phyloP scores from a whole-genome alignment of 106 monocot genomes.

The Dendrobium nobile region DNA sequence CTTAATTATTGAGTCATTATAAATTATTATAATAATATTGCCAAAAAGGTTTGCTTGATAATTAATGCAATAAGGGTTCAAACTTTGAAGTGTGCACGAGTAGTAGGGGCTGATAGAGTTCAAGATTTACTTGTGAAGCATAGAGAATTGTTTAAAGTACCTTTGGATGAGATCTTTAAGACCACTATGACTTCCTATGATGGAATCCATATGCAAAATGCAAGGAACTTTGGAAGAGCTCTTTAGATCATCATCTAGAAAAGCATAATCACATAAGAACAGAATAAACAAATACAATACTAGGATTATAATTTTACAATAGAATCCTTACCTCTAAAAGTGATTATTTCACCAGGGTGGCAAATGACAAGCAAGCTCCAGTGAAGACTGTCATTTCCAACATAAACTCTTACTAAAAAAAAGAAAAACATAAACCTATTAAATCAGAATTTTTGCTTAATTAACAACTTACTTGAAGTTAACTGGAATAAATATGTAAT shows the following conservation, averaged over 20 bases:
- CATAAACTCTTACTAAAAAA: background rate
- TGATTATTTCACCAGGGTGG: slow-evolving; percentile 78
- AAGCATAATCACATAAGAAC: slow-evolving; percentile 10
- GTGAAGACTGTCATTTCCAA: slow-evolving; percentile 57
- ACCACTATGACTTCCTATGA: slow-evolving; percentile 80
- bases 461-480: slow-evolving; percentile 73
- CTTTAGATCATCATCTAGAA: slow-evolving; percentile 39
- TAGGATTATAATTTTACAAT: background rate
- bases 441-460: background rate
- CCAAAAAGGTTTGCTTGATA: background rate
- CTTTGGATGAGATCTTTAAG: slow-evolving; percentile 80
- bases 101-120: background rate
- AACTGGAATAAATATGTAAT: slow-evolving; percentile 90
- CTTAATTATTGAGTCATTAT: background rate
- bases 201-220: slow-evolving; percentile 93
- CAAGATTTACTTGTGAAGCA: background rate
- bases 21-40: background rate
- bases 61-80: background rate
- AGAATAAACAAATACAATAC: background rate
- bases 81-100: background rate
- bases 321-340: slow-evolving; percentile 36
- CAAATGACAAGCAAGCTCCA: slow-evolving; percentile 96
- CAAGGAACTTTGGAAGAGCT: slow-evolving; percentile 58
- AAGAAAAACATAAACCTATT: background rate
- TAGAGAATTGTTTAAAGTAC: slow-evolving; percentile 21